These are phyloP conservation scores for Mercurialis annua DNA, from an alignment of 345 rosid species.

Conservation along the genomic window DNA sequence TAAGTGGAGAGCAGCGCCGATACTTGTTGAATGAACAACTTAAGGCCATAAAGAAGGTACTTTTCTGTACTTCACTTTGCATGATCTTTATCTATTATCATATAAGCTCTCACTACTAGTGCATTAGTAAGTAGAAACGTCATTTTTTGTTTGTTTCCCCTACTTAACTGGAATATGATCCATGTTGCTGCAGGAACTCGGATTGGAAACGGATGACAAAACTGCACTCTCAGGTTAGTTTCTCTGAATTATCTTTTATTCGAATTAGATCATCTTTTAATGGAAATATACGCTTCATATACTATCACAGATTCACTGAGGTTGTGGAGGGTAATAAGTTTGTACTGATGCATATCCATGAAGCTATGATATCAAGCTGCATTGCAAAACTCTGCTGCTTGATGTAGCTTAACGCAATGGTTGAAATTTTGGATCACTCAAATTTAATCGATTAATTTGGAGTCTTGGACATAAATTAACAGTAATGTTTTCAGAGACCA, in stretches of 20 bases:
- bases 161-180: conserved; percentile 17
- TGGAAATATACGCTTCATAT: not conserved
- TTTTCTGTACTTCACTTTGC: not conserved
- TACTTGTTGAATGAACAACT: conserved; percentile 97
- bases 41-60: conserved; percentile 98
- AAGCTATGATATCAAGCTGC: not conserved
- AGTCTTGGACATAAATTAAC: no score
- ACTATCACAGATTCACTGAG: not conserved
- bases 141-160: conserved; percentile 8
- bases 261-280: not conserved
- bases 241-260: conserved; percentile 19
- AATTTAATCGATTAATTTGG: no score
- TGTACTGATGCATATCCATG: not conserved
- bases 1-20: conserved; percentile 97
- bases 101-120: conserved; percentile 1
- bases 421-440: not conserved
- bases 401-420: not conserved
- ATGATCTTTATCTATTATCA: not conserved
- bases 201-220: conserved; percentile 97
- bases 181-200: conserved; percentile 71
- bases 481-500: no score
- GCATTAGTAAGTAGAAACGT: not conserved
- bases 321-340: not conserved
- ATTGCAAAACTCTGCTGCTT: not conserved
- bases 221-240: conserved; percentile 91